Evolutionary conservation across 768 basidiomycete species (phyloP), one percentile per base, ranked within the genome.

Genomic region (Leccinum broughii): DNA sequence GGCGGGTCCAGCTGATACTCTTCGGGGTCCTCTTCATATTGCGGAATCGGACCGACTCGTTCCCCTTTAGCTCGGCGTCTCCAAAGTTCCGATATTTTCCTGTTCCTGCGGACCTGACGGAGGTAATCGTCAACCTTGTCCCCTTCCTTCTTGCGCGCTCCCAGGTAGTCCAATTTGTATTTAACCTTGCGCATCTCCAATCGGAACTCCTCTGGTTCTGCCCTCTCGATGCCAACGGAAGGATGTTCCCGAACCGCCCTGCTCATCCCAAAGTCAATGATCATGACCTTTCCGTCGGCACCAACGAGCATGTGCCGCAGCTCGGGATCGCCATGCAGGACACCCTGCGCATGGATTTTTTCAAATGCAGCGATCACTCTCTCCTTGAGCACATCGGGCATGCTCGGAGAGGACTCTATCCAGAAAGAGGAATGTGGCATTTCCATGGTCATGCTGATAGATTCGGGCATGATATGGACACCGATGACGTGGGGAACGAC

Each of bases 401-500:
- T 87, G 48, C 76, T 78, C 3, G 80, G 69, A 5, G 80, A 83
- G 14, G 87, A 83, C 62, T 86, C 81, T 61, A 85, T 78, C 85
- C 87, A 87, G 69, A 86, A 84, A 7, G 78, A 77, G 15, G 72
- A 74, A 63, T 87, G 84, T 1, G 87, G 87, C 15, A 81, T 72
- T 63, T 82, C 83, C 77, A 85, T 81, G 13, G 80, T 76, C 30
- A 76, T 51, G 64, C 77, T 77, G 51, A 82, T 72, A 10, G 72
- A 66, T 54, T 73, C 74, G 28, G 77, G 66, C 61, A 72, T 69
- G 22, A 76, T 61, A 68, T 80, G 80, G 22, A 83, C 76, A 44
- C 80, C 80, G 53, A 88, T 84, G 58, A 88, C 68, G 41, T 73
- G 67, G 1, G 86, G 84, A 4, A 87, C 78, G 2, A 83, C 74